A percentile compares a stretch with the other conserved stretches of the same genome.
Conservation (phyloP, 192 early-diverging fungal genomes). For the Powellomyces hirtus region DNA sequence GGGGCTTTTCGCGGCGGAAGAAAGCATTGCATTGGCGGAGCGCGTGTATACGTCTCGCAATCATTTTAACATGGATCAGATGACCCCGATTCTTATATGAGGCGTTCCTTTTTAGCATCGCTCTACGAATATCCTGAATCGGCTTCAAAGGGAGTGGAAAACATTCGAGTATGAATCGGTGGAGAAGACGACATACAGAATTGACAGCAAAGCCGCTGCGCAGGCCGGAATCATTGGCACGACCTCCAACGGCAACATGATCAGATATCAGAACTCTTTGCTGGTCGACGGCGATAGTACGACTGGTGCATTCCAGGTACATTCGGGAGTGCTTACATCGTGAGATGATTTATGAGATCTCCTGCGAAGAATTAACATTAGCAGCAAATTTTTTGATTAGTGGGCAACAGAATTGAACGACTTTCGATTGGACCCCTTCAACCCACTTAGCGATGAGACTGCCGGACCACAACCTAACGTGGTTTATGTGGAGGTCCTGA, state of each 20-base stretch:
- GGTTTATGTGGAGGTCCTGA: not conserved
- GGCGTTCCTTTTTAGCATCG: no score
- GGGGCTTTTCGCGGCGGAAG: no score
- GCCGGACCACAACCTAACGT: not conserved
- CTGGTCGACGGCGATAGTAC: not conserved
- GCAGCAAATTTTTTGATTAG: not conserved
- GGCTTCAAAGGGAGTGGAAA: conserved; percentile 3
- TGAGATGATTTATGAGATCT: no score
- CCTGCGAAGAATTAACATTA: not conserved
- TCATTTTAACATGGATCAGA: no score
- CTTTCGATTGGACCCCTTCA: conserved; percentile 13
- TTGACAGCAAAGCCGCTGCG: not conserved
- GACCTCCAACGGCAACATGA: not conserved
- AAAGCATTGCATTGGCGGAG: no score
- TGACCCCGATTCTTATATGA: no score
- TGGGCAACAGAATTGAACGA: conserved; percentile 25
- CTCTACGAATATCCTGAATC: conserved; percentile 2
- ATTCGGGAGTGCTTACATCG: not conserved
- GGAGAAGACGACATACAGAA: not conserved
- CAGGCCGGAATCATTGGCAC: not conserved
- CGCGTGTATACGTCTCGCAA: no score
- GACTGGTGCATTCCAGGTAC: not conserved
- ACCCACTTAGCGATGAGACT: not conserved
- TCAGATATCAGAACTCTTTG: not conserved
- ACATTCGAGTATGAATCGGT: not conserved